Evolutionary conservation across 345 rosid genomes (phyloP).

Genomic region (Eucalyptus microcorys): DNA sequence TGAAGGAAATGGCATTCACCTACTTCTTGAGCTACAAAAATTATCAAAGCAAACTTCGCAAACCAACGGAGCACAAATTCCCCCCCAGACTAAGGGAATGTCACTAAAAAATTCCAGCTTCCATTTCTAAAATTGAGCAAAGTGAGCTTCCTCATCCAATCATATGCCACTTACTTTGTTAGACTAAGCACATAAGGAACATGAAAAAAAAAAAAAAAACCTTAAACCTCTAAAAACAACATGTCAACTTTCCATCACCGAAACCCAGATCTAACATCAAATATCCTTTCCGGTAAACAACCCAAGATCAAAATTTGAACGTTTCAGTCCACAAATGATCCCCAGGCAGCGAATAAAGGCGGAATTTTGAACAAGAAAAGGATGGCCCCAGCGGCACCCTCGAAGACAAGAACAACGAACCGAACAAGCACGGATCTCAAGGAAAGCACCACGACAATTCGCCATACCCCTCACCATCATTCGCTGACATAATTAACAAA

Average conservation of each 20-base stretch:
- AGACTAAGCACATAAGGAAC: not conserved
- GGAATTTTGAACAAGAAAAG: not conserved
- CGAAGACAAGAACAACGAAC: not conserved
- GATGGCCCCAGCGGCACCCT: not conserved
- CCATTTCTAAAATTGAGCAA: not conserved
- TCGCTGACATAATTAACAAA: not conserved
- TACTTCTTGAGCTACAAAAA: not conserved
- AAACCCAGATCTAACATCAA: slow-evolving; percentile 3
- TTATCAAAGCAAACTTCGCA: not conserved
- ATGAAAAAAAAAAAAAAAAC: not conserved
- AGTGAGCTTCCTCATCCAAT: not conserved
- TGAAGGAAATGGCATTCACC: not conserved
- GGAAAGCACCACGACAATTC: not conserved
- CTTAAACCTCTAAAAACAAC: not conserved
- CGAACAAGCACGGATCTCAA: not conserved
- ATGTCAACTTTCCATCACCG: not conserved
- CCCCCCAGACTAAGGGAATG: not conserved
- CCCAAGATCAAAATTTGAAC: not conserved
- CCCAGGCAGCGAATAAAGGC: not conserved
- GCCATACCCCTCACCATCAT: not conserved
- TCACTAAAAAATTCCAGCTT: not conserved
- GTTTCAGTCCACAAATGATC: not conserved
- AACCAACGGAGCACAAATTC: not conserved
- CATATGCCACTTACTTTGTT: not conserved
- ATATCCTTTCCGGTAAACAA: not conserved